phyloP scores from a whole-genome alignment of 2,329 filamentous ascomycete species.

The Aspergillus uvarum region DNA sequence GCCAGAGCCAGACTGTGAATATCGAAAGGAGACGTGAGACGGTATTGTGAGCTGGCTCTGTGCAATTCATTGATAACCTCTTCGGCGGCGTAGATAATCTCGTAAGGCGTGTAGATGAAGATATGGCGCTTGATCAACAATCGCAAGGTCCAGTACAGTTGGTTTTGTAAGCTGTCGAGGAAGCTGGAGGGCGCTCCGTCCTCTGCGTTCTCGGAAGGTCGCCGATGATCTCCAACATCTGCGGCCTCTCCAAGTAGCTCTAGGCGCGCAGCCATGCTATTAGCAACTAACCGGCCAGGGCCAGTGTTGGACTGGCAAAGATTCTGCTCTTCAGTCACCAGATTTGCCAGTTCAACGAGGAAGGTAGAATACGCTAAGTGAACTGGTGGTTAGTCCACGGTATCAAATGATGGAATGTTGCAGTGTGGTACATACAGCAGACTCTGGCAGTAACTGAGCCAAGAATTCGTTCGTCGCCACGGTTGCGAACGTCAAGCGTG shows the following conservation, averaged over 20 bases:
- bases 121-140: constrained; percentile 46
- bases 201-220: constrained; percentile 27
- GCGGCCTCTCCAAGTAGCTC: constrained; percentile 39
- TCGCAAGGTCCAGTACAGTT: constrained; percentile 45
- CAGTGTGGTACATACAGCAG: constrained; percentile 34
- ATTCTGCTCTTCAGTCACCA: constrained; percentile 35
- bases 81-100: constrained; percentile 42
- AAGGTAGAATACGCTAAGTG: constrained; percentile 38
- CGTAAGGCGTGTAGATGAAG: constrained; percentile 43
- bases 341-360: constrained; percentile 36
- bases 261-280: constrained; percentile 37
- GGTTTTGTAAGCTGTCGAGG: constrained; percentile 39
- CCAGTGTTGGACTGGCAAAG: constrained; percentile 39
- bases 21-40: constrained; percentile 41
- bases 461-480: constrained; percentile 40
- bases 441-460: constrained; percentile 38
- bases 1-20: constrained; percentile 43
- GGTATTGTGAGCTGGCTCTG: constrained; percentile 32
- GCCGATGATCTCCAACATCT: constrained; percentile 37
- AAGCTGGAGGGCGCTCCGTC: constrained; percentile 28
- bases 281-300: constrained; percentile 37
- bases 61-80: constrained; percentile 43
- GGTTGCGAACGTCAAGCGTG: constrained; percentile 38
- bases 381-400: constrained; percentile 7
- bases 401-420: not conserved